Evolutionary conservation across 129 eudicot species (phyloP).

Genomic region (Scalesia atractyloides): DNA sequence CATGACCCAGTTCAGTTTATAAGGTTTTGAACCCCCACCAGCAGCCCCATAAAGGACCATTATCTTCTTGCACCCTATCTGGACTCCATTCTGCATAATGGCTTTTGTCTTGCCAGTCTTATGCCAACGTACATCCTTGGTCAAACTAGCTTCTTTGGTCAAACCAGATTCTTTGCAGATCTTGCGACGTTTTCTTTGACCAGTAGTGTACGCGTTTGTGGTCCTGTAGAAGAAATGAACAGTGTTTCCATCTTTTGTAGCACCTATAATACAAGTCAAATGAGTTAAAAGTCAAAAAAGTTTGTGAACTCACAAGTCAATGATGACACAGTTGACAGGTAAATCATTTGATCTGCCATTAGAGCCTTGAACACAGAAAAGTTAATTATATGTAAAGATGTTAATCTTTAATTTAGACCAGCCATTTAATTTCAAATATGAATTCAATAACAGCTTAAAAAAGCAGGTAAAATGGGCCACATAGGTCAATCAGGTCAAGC

Average conservation of each 20-base stretch:
- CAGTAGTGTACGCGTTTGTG: constrained; percentile 76
- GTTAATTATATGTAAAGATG: not conserved
- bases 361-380: not conserved
- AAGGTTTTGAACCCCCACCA: constrained; percentile 56
- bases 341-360: not conserved
- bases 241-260: constrained; percentile 72
- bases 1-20: constrained; percentile 85
- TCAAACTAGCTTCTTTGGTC: constrained; percentile 29
- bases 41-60: constrained; percentile 72
- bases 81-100: constrained; percentile 60
- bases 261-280: constrained; percentile 50
- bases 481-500: not conserved
- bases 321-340: not conserved
- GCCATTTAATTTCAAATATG: not conserved
- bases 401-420: not conserved
- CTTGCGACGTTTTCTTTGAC: constrained; percentile 84
- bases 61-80: constrained; percentile 83
- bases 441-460: not conserved
- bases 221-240: constrained; percentile 76
- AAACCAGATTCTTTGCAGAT: constrained; percentile 47
- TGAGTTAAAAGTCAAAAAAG: constrained; percentile 3
- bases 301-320: constrained; percentile 7
- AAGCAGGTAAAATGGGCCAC: too few species aligned
- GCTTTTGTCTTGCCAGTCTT: constrained; percentile 90
- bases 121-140: constrained; percentile 83